A percentile compares a stretch with the other conserved stretches of the same genome.
Evolutionary conservation across 139 green algal genomes (phyloP).

Genomic region (Tetraselmis chui): DNA sequence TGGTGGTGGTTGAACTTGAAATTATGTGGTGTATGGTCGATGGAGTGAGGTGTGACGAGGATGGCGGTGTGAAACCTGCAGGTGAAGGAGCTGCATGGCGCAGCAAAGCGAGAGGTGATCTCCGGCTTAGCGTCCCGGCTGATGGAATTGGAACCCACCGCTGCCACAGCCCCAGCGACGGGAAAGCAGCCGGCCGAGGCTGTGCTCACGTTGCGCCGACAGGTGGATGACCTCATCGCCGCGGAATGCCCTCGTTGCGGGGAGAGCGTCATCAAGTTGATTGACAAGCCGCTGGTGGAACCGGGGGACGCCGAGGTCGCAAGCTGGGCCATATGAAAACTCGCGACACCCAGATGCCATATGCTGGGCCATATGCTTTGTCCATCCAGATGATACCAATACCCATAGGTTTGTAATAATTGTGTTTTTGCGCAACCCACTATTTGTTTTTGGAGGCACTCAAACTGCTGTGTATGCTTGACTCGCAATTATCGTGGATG

Average conservation of each 20-base stretch:
- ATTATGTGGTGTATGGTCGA: no score
- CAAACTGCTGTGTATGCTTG: no score
- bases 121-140: slow-evolving; percentile 12
- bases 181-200: not conserved
- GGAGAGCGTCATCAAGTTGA: slow-evolving; percentile 36
- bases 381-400: no score
- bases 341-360: no score
- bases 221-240: slow-evolving; percentile 44
- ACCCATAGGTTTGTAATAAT: no score
- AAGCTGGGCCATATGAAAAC: not conserved
- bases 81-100: not conserved
- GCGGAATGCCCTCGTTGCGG: slow-evolving; percentile 63
- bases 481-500: no score
- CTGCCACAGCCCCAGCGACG: not conserved
- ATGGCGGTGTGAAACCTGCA: no score
- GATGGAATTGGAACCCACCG: not conserved
- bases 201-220: slow-evolving; percentile 18
- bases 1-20: no score
- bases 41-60: no score
- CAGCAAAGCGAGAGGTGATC: slow-evolving; percentile 2
- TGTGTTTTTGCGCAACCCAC: no score
- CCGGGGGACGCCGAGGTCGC: not conserved
- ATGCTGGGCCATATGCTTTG: no score
- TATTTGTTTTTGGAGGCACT: no score
- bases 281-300: slow-evolving; percentile 29